Conservation (phyloP, 192 early-diverging fungal genomes). For the Dimargaris xerosporica region DNA sequence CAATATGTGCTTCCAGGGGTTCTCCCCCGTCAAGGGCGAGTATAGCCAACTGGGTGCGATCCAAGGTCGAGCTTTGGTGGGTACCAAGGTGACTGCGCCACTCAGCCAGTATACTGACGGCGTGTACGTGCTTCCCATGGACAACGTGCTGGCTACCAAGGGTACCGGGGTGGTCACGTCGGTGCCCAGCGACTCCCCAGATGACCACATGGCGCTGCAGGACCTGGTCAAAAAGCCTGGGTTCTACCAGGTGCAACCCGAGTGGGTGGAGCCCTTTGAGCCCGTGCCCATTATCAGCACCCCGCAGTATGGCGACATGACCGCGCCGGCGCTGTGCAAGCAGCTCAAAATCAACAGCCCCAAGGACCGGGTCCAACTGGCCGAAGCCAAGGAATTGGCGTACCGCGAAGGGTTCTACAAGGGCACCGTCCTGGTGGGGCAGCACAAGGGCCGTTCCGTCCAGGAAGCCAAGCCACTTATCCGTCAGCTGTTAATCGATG, state of each 20-base stretch:
- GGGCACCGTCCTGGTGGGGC: conserved; percentile 73
- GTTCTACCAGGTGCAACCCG: conserved; percentile 75
- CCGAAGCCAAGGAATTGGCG: conserved; percentile 80
- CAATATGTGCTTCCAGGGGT: conserved; percentile 93
- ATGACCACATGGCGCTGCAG: conserved; percentile 81
- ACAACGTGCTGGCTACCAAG: conserved; percentile 85
- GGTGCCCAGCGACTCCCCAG: conserved; percentile 96
- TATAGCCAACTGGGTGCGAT: conserved; percentile 56
- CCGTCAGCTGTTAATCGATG: conserved; percentile 53
- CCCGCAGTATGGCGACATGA: conserved; percentile 68
- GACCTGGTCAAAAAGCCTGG: conserved; percentile 90
- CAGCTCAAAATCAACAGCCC: conserved; percentile 91
- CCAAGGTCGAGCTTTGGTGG: conserved; percentile 64
- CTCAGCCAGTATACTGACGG: conserved; percentile 50
- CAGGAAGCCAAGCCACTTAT: conserved; percentile 83
- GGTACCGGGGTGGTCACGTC: conserved; percentile 98
- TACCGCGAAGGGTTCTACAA: conserved; percentile 99
- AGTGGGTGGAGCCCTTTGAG: conserved; percentile 76
- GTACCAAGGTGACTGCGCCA: conserved; percentile 81
- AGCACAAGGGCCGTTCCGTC: conserved; percentile 68
- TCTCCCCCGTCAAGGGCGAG: conserved; percentile 54
- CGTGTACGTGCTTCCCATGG: conserved; percentile 95
- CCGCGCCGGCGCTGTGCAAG: conserved; percentile 70
- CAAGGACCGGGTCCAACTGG: conserved; percentile 87
- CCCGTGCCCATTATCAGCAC: conserved; percentile 80